Base-by-base conservation (phyloP, 768 basidiomycete genomes). In the Phaffia tasmanica region DNA sequence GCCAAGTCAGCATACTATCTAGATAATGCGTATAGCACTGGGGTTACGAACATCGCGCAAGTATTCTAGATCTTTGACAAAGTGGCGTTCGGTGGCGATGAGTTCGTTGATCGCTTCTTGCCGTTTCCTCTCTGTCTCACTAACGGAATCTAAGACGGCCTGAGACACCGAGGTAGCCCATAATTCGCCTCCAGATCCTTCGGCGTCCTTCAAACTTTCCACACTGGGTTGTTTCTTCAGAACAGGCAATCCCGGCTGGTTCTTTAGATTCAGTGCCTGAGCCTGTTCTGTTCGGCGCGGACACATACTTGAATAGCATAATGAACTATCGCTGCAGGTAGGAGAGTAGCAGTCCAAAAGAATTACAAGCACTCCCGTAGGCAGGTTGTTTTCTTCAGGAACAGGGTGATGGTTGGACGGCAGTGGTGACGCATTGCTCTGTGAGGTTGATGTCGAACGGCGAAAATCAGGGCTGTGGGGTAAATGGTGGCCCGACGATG, bases 71-170 rank as follows among this genome's bases (percentile, higher is more conserved):
- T 97, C 95, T 65, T 90, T 83, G 55, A 99, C 93, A 76, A 99
- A 98, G 78, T 98, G 95, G 30, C 93, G 83, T 75, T 98, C 95
- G 9, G 95, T 99, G 70, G 84, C 84, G 65, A 84, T 85, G 47
- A 95, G 89, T 79, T 99, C 95, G 74, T 98, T 97, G 79, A 99
- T 98, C 25, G 90, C 89, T 76, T 99, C 95, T 75, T 98, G 94
- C 1, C 94, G 83, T 76, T 83, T 92, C 82, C 93, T 95, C 80
- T 99, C 94, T 29, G 81, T 81, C 66, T 95, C 93, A 4, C 87
- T 87, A 27, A 97, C 91, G 73, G 86, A 88, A 72, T 93, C 89
- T 42, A 88, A 85, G 49, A 99, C 85, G 75, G 97, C 93, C 75
- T 88, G 85, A 6, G 95, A 89, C 1, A 99, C 95, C 0, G 91